Evolutionary conservation across 2,329 filamentous ascomycete species (phyloP).

Genomic region (Cytospora piceicola): DNA sequence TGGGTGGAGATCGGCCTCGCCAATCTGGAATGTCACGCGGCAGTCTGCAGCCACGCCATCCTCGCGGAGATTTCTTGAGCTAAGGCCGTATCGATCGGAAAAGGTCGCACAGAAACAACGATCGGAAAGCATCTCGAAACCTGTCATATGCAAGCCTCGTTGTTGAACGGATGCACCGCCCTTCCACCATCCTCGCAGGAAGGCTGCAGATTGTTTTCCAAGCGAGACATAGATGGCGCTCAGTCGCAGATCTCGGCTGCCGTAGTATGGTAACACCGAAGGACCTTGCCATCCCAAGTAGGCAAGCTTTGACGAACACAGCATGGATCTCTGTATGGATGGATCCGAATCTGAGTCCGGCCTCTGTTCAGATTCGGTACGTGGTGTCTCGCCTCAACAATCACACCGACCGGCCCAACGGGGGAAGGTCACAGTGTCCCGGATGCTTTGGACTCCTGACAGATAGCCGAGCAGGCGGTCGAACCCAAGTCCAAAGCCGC

Average conservation of each 20-base stretch:
- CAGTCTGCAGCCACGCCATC: slow-evolving; percentile 9
- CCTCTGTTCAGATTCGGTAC: slow-evolving; percentile 19
- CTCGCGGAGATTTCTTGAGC: slow-evolving; percentile 12
- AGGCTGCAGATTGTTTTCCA: slow-evolving; percentile 26
- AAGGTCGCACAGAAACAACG: slow-evolving; percentile 10
- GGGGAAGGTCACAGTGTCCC: slow-evolving; percentile 86
- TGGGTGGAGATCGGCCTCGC: slow-evolving; percentile 1
- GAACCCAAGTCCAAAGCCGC: slow-evolving; percentile 88
- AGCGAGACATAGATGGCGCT: slow-evolving; percentile 27
- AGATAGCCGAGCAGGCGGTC: slow-evolving; percentile 86
- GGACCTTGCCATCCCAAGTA: slow-evolving; percentile 41
- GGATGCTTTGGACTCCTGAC: slow-evolving; percentile 77
- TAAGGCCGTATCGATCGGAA: slow-evolving; percentile 36
- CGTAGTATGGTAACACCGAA: slow-evolving; percentile 36
- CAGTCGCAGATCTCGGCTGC: slow-evolving; percentile 28
- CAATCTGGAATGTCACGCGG: slow-evolving; percentile 13
- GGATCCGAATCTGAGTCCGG: slow-evolving; percentile 14
- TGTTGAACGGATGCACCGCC: neutral
- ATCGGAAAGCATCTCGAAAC: slow-evolving; percentile 28
- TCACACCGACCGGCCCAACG: slow-evolving; percentile 70
- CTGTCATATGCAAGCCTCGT: slow-evolving; percentile 35
- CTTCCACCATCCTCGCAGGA: slow-evolving; percentile 25
- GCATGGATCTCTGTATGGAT: slow-evolving; percentile 29
- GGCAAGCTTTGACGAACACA: slow-evolving; percentile 47
- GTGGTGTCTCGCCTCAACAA: slow-evolving; percentile 46